A percentile compares a stretch with the other conserved stretches of the same genome.
Evolutionary conservation across 1,284 basidiomycete species (phyloP).

Genomic region (Rugosomyces carneus): DNA sequence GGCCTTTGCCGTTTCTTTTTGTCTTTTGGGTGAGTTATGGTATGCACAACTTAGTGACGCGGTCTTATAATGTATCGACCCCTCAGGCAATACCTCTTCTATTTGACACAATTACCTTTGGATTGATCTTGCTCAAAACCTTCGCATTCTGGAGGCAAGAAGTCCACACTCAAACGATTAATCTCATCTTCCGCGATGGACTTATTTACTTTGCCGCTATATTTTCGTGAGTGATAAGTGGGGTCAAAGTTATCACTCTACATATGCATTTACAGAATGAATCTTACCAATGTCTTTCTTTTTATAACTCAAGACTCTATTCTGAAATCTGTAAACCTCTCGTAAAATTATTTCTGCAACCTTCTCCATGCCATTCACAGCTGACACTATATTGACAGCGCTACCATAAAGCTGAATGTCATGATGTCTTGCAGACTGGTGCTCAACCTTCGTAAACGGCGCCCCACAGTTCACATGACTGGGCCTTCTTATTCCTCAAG

Average conservation of each 20-base stretch:
- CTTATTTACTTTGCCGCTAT: constrained; percentile 22
- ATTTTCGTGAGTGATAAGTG: constrained; percentile 8
- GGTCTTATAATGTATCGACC: neutral
- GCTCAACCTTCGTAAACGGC: constrained; percentile 15
- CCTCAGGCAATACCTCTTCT: constrained; percentile 17
- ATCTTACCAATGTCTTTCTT: constrained; percentile 17
- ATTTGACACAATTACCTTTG: constrained; percentile 19
- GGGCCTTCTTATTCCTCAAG: no score
- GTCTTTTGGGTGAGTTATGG: constrained; percentile 20
- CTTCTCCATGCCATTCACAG: neutral
- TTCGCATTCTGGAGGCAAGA: constrained; percentile 17
- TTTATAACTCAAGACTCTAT: constrained; percentile 11
- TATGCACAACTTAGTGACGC: neutral
- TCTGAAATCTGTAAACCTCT: constrained; percentile 18
- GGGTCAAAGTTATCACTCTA: neutral
- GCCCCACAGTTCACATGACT: neutral
- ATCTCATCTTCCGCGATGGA: constrained; percentile 20
- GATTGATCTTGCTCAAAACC: constrained; percentile 18
- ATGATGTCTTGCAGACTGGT: constrained; percentile 19
- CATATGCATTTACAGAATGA: constrained; percentile 15
- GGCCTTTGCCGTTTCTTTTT: constrained; percentile 17
- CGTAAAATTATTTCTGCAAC: constrained; percentile 11
- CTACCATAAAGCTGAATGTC: constrained; percentile 19
- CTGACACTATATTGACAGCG: constrained; percentile 3
- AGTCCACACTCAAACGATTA: constrained; percentile 17